phyloP scores from a whole-genome alignment of 257 asterid species.

The Lantana camara region DNA sequence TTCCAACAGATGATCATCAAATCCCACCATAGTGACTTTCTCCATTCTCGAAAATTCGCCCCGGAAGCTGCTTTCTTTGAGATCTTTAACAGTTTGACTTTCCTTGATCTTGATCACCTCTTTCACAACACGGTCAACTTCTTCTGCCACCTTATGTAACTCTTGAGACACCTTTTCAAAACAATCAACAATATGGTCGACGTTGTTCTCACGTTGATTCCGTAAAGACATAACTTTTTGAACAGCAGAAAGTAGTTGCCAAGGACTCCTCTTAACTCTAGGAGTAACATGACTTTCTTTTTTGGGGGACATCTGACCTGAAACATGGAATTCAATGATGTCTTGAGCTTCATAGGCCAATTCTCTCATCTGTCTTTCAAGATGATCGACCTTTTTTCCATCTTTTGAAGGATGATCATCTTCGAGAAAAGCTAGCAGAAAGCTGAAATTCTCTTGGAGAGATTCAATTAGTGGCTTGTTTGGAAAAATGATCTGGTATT shows the following conservation, averaged over 20 bases:
- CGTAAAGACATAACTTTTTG: conserved; percentile 11
- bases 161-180: background rate
- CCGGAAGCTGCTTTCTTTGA: background rate
- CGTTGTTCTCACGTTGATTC: background rate
- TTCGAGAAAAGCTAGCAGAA: conserved; percentile 3
- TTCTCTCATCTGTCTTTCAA: background rate
- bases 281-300: background rate
- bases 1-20: background rate
- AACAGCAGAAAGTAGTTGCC: conserved; percentile 12
- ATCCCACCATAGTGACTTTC: conserved; percentile 6
- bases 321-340: conserved; percentile 3
- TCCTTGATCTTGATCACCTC: background rate
- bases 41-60: background rate
- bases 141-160: background rate
- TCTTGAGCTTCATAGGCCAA: conserved; percentile 18
- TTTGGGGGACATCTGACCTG: background rate
- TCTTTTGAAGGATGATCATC: background rate
- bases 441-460: conserved; percentile 1
- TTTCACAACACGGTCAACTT: background rate
- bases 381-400: background rate
- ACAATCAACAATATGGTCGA: background rate
- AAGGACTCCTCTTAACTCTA: conserved; percentile 3
- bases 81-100: background rate
- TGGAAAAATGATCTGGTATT: background rate
- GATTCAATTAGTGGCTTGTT: background rate